Percentiles rank a stretch among this genome's conserved stretches.
phyloP scores from a whole-genome alignment of 441 rosid genomes.

The Isatis lusitanica region DNA sequence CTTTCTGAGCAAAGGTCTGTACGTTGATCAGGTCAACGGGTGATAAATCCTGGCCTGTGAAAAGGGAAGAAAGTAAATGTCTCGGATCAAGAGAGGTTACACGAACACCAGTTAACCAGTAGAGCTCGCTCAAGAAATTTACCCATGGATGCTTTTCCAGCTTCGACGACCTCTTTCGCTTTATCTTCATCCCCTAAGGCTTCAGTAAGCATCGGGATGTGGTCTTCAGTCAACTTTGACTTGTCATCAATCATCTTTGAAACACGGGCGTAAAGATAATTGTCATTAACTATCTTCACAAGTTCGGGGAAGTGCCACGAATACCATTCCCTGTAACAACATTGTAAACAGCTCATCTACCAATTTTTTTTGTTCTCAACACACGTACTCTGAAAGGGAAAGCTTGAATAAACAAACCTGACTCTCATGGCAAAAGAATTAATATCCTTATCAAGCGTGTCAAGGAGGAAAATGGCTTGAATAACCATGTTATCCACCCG shows the following conservation, averaged over 20 bases:
- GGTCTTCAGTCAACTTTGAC: conserved; percentile 75
- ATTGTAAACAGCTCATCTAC: not conserved
- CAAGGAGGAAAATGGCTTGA: conserved; percentile 89
- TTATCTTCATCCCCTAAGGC: conserved; percentile 91
- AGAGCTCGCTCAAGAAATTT: conserved; percentile 6
- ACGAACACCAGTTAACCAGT: not conserved
- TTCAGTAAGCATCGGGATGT: conserved; percentile 70
- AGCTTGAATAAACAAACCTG: conserved; percentile 53
- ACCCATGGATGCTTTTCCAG: conserved; percentile 99
- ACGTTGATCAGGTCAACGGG: conserved; percentile 86
- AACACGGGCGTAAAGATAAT: conserved; percentile 85
- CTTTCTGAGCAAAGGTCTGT: conserved; percentile 79
- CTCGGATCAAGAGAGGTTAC: not conserved
- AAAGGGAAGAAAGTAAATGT: not conserved
- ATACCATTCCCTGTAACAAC: conserved; percentile 85
- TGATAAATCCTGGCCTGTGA: conserved; percentile 86
- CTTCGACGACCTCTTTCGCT: conserved; percentile 88
- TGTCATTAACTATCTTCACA: conserved; percentile 90
- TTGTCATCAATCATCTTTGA: conserved; percentile 86
- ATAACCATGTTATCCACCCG: conserved; percentile 96
- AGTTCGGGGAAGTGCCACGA: conserved; percentile 98
- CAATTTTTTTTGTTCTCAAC: not conserved
- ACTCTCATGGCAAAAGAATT: conserved; percentile 95
- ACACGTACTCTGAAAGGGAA: not conserved
- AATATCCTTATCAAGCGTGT: conserved; percentile 89